Conservation (phyloP, 2,329 filamentous ascomycete species). For the Xylaria sp. region DNA sequence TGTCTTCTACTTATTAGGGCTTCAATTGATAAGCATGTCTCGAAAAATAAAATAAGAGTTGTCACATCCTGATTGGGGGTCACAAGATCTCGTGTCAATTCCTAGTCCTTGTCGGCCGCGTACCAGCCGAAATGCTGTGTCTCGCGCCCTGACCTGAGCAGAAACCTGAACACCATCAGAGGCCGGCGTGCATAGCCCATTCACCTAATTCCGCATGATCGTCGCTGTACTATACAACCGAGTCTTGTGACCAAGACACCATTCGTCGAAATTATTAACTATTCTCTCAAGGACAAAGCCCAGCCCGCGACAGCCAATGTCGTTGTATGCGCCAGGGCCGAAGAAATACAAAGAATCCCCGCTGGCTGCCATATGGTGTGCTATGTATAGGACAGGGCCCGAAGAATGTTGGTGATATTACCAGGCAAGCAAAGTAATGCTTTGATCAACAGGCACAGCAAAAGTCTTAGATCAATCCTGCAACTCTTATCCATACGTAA, state of each 20-base stretch:
- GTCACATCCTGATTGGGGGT: conserved; percentile 4
- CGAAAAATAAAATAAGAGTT: background rate
- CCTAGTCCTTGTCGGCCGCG: conserved; percentile 8
- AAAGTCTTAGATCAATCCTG: background rate
- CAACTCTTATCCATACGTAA: too few relatives aligned
- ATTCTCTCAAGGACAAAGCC: background rate
- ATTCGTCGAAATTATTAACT: background rate
- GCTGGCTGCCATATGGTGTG: background rate
- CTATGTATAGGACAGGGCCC: background rate
- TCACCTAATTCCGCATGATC: conserved; percentile 14
- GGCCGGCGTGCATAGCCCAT: background rate
- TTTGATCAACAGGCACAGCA: conserved; percentile 15
- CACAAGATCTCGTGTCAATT: conserved; percentile 9
- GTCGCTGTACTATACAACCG: background rate
- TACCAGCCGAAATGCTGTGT: background rate
- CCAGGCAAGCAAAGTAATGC: background rate
- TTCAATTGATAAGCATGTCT: too few relatives aligned
- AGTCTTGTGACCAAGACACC: background rate
- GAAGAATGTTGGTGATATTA: conserved; percentile 1
- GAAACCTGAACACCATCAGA: background rate
- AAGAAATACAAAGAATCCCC: background rate
- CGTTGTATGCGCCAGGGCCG: background rate
- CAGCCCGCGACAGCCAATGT: background rate
- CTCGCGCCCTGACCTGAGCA: background rate
- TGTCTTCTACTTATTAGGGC: too few relatives aligned